Evolutionary conservation across 345 rosid genomes (phyloP).

Genomic region (Adansonia digitata): DNA sequence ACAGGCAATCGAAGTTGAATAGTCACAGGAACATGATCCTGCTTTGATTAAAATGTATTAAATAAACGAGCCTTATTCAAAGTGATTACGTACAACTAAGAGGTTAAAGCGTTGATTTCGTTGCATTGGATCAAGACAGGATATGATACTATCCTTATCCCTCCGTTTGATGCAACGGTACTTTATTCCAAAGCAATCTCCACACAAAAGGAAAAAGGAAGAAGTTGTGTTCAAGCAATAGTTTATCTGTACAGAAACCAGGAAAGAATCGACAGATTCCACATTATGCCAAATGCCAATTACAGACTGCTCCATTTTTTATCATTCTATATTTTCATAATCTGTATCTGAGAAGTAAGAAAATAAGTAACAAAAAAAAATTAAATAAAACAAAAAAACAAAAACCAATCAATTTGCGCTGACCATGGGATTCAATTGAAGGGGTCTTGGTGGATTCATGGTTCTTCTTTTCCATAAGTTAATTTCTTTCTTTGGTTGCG

Average conservation of each 20-base stretch:
- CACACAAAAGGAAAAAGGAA: neutral
- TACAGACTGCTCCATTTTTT: neutral
- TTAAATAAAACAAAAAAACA: neutral
- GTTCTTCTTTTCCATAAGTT: constrained; percentile 92
- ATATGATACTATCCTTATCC: neutral
- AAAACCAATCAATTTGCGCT: neutral
- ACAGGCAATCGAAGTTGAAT: neutral
- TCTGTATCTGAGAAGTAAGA: neutral
- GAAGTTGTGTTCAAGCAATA: neutral
- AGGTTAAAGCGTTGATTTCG: neutral
- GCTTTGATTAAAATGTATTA: neutral
- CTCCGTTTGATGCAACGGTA: neutral
- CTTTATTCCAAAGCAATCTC: neutral
- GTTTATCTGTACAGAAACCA: constrained; percentile 5
- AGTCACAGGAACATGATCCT: neutral
- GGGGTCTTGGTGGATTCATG: constrained; percentile 68
- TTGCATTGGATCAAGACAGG: neutral
- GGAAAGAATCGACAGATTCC: neutral
- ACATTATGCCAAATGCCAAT: neutral
- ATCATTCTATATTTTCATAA: neutral
- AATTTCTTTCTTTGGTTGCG: constrained; percentile 63
- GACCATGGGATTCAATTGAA: constrained; percentile 36
- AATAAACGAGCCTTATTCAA: neutral
- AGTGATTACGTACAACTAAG: neutral
- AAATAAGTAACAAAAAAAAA: neutral